These are phyloP conservation scores for Diaporthe longicolla DNA, from an alignment of 2,329 filamentous ascomycete species.

Conservation along the genomic window DNA sequence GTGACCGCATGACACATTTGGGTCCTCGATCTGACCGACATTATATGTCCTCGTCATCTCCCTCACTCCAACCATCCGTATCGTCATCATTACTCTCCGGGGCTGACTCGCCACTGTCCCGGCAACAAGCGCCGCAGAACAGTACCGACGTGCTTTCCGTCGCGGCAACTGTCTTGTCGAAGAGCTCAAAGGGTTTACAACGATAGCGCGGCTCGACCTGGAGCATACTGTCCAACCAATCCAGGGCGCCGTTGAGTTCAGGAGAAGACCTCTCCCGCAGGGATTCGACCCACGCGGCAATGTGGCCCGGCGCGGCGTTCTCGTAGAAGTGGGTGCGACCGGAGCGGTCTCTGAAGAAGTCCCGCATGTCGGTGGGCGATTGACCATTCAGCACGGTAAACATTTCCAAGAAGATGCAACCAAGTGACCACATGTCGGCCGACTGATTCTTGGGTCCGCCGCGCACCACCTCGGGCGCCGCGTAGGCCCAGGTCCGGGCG, in stretches of 20 bases:
- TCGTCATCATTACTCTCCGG: not conserved
- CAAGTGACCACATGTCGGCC: slow-evolving; percentile 10
- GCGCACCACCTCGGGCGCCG: slow-evolving; percentile 5
- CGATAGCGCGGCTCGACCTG: not conserved
- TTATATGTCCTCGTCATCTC: not conserved
- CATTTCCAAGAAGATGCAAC: slow-evolving; percentile 14
- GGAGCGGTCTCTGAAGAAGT: not conserved
- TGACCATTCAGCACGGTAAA: not conserved
- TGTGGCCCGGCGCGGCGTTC: not conserved
- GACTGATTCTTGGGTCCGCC: not conserved
- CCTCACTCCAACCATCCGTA: not conserved
- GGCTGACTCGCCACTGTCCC: not conserved
- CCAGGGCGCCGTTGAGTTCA: not conserved
- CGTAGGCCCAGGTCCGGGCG: not conserved
- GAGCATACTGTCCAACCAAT: not conserved
- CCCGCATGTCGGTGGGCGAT: not conserved
- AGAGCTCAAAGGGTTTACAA: not conserved
- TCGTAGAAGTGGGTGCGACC: not conserved
- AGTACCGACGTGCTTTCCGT: not conserved
- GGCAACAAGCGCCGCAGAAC: slow-evolving; percentile 1
- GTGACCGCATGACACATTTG: too few species aligned
- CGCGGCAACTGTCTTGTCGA: not conserved
- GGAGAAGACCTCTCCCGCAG: not conserved
- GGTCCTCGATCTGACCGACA: not conserved
- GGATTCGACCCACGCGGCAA: not conserved